These are phyloP conservation scores for Fragosphaeria purpurea DNA, from an alignment of 2,329 filamentous ascomycete genomes.

Conservation along the genomic window DNA sequence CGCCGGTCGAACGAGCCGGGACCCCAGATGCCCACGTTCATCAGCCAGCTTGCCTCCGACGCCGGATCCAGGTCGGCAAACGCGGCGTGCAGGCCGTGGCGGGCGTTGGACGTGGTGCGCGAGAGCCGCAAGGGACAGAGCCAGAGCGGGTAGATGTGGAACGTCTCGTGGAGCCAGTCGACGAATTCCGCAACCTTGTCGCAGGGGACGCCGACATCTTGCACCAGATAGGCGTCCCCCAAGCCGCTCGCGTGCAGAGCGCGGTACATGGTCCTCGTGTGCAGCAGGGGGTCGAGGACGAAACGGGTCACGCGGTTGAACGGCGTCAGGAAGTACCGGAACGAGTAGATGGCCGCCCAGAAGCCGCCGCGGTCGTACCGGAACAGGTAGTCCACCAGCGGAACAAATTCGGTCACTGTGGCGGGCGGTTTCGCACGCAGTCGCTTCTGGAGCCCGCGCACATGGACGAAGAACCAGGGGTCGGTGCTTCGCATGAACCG, in stretches of 20 bases:
- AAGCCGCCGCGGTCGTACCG: constrained; percentile 61
- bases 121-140: constrained; percentile 41
- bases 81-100: constrained; percentile 36
- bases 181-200: constrained; percentile 32
- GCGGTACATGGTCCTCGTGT: constrained; percentile 55
- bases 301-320: constrained; percentile 49
- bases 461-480: constrained; percentile 67
- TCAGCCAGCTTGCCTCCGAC: constrained; percentile 26
- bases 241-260: constrained; percentile 53
- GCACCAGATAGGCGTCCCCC: constrained; percentile 51
- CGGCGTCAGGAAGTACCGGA: constrained; percentile 53
- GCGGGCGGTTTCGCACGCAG: constrained; percentile 16
- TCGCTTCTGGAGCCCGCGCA: constrained; percentile 30
- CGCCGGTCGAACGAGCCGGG: constrained; percentile 30
- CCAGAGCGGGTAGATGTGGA: constrained; percentile 46
- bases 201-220: constrained; percentile 49
- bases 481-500: constrained; percentile 50
- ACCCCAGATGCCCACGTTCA: constrained; percentile 58
- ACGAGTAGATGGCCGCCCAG: constrained; percentile 55
- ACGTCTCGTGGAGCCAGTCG: constrained; percentile 34
- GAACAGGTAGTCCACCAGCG: constrained; percentile 58
- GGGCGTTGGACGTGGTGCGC: constrained; percentile 29
- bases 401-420: constrained; percentile 37
- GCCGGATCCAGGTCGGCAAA: constrained; percentile 27
- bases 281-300: constrained; percentile 51